These are phyloP conservation scores for Pythium aphanidermatum DNA, from an alignment of 352 stramenopile species.

Conservation along the genomic window DNA sequence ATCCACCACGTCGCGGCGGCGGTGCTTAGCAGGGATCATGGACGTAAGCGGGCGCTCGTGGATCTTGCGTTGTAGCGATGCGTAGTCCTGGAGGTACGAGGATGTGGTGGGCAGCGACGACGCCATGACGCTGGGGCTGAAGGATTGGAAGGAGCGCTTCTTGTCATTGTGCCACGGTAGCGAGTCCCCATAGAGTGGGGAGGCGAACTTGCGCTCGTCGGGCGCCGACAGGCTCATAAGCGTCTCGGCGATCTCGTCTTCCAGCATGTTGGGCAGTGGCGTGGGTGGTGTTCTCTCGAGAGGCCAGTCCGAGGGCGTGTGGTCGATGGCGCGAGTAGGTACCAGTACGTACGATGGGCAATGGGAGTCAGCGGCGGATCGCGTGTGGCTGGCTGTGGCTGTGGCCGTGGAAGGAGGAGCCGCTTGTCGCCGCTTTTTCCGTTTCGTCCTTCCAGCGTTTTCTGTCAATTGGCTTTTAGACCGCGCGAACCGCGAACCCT, in stretches of 20 bases:
- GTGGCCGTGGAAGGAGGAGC: too few species aligned
- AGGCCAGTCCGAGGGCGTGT: slow-evolving; percentile 23
- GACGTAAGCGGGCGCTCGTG: slow-evolving; percentile 60
- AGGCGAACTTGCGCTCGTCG: slow-evolving; percentile 56
- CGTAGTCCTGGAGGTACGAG: slow-evolving; percentile 43
- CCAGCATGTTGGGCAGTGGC: slow-evolving; percentile 44
- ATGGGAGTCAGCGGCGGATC: too few species aligned
- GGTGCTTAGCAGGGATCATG: slow-evolving; percentile 48
- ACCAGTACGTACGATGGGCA: too few species aligned
- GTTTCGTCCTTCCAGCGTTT: too few species aligned
- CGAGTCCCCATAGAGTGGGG: slow-evolving; percentile 48
- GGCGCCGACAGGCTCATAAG: slow-evolving; percentile 78
- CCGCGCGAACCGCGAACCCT: too few species aligned
- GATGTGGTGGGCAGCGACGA: slow-evolving; percentile 48
- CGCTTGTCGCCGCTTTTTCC: too few species aligned
- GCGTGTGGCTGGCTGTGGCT: too few species aligned
- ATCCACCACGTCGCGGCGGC: slow-evolving; percentile 24
- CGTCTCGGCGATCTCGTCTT: slow-evolving; percentile 67
- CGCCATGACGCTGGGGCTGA: slow-evolving; percentile 23
- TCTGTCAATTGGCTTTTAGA: too few species aligned
- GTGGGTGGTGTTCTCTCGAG: slow-evolving; percentile 13
- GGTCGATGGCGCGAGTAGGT: background rate
- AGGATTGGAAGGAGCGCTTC: slow-evolving; percentile 45
- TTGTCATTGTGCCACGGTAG: slow-evolving; percentile 50
- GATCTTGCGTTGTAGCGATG: slow-evolving; percentile 48